phyloP scores from a whole-genome alignment of 164 flowering plant species.

The Buxus sempervirens region DNA sequence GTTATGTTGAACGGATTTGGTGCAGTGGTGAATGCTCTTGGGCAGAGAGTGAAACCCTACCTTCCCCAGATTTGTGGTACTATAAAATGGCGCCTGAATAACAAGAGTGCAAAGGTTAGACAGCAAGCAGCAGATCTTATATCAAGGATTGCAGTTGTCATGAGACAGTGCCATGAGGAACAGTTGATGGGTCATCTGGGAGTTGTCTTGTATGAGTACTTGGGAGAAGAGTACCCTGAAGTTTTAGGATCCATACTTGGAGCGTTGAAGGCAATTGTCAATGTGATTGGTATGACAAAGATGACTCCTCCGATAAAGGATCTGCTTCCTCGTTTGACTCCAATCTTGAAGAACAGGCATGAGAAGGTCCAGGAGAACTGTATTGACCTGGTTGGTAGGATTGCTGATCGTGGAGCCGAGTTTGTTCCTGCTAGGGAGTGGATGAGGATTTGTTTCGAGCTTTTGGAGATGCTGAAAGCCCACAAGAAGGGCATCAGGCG shows the following conservation, averaged over 20 bases:
- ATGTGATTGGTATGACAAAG: conserved; percentile 98
- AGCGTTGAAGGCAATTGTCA: conserved; percentile 92
- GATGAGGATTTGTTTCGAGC: conserved; percentile 99
- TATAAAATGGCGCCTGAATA: conserved; percentile 96
- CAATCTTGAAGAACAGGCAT: conserved; percentile 93
- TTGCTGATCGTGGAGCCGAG: conserved; percentile 99
- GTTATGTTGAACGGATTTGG: conserved; percentile 99
- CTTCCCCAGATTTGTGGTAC: conserved; percentile 99
- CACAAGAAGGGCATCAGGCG: conserved; percentile 96
- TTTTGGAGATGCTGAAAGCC: conserved; percentile 98
- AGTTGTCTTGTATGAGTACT: conserved; percentile 88
- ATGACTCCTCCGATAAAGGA: conserved; percentile 99
- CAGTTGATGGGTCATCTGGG: conserved; percentile 99
- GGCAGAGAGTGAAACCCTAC: conserved; percentile 93
- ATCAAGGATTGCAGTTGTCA: conserved; percentile 92
- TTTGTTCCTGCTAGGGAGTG: conserved; percentile 99
- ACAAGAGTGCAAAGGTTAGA: conserved; percentile 98
- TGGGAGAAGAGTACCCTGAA: conserved; percentile 98
- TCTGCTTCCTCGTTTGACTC: conserved; percentile 90
- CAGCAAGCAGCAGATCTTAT: conserved; percentile 99
- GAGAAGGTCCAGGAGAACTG: conserved; percentile 99
- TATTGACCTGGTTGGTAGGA: conserved; percentile 95
- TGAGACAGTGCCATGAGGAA: conserved; percentile 99
- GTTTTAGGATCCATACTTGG: conserved; percentile 94
- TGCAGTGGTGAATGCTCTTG: conserved; percentile 94